Evolutionary conservation across 345 rosid genomes (phyloP).

Genomic region (Linum trigynum): DNA sequence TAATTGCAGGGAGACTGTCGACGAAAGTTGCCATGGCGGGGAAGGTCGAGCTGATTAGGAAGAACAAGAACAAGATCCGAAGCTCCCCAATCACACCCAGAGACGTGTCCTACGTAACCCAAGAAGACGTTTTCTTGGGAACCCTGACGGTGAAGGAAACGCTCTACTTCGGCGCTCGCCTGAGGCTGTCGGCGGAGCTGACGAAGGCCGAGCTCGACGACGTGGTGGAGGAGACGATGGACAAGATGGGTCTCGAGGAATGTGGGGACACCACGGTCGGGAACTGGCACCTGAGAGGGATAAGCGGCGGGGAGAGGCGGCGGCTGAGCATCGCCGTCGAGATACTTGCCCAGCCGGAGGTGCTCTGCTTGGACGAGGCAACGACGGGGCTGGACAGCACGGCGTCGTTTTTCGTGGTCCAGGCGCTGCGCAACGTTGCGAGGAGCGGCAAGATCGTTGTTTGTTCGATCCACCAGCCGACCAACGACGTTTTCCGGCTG

Average conservation of each 20-base stretch:
- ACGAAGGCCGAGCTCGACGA: not conserved
- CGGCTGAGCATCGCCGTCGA: conserved; percentile 7
- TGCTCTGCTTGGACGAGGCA: conserved; percentile 1
- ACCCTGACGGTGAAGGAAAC: conserved; percentile 9
- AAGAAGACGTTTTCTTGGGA: conserved; percentile 1
- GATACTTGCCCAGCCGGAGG: not conserved
- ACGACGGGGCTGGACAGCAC: conserved; percentile 9
- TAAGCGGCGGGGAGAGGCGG: conserved; percentile 8
- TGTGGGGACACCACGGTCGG: not conserved
- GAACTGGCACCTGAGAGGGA: conserved; percentile 9
- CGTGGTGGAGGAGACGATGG: not conserved
- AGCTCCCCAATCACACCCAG: not conserved
- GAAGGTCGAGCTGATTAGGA: not conserved
- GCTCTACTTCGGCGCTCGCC: not conserved
- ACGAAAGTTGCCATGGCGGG: not conserved
- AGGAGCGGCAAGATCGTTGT: conserved; percentile 3
- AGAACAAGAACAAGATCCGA: not conserved
- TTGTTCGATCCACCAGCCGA: conserved; percentile 6
- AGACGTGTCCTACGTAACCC: conserved; percentile 4
- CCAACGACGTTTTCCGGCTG: conserved; percentile 3
- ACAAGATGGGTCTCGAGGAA: conserved; percentile 6
- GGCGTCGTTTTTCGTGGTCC: conserved; percentile 6
- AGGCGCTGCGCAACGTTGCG: conserved; percentile 1
- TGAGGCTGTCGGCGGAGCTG: conserved; percentile 2
- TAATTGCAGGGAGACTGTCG: not conserved